Evolutionary conservation across 495 filamentous ascomycete genomes (phyloP), one percentile per base, ranked within the genome.

Genomic region (Daldinia childiae): DNA sequence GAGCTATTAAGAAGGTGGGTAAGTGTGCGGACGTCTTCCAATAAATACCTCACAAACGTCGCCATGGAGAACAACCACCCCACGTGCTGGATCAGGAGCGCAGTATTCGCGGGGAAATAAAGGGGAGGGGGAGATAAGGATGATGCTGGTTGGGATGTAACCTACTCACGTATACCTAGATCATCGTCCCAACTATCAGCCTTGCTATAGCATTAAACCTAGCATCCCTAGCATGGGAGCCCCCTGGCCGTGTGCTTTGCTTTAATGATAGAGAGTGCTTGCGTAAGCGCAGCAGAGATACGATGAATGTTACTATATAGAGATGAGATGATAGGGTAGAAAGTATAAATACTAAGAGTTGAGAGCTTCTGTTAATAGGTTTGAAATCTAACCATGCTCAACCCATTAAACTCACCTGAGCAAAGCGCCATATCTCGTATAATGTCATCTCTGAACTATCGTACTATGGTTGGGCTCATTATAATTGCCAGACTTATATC

Each of bases 81-180:
- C 71, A 74, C 71, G 71, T 74, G 71, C 54, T 51, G 27, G 67
- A 74, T 70, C 34, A 39, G n/a, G 30, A 69, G 62, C 52, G 45
- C 58, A 74, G 26, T 63, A 74, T 74, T 74, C 71, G 71, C 32
- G 62, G 66, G 71, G 59, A 64, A 48, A 24, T 48, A 48, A 3
- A 9, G 58, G 62, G 57, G 45, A 41, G 41, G 43, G 51, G 39
- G 26, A 70, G 62, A 54, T 41, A 69, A 52, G 54, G 63, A 58
- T 65, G 61, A 29, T 11, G 32, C 27, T 29, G n/a, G 34, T 38
- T 41, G 21, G 54, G 30, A 45, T 34, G 43, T 30, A 57, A 64
- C 4, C 11, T 14, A 43, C 39, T 56, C 56, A 62, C 43, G 43
- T 48, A 48, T 8, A 48, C 43, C 19, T 24, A 58, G 19, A 52